phyloP scores from a whole-genome alignment of 1,284 basidiomycete genomes.

The Trametes sp. region DNA sequence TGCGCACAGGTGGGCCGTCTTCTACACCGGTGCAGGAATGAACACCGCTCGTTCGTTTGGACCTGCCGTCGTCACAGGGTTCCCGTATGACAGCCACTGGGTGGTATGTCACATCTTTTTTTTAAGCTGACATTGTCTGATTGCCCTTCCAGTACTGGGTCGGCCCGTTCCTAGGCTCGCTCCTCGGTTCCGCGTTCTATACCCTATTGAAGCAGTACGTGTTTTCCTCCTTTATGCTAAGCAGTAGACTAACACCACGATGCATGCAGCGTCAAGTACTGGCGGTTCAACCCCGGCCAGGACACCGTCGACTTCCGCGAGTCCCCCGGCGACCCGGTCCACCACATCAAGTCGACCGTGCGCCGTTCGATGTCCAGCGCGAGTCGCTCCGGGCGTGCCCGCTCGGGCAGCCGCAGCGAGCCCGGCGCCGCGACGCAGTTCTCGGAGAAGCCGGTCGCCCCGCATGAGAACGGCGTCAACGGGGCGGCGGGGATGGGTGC shows the following conservation, averaged over 20 bases:
- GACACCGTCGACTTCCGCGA: slow-evolving; percentile 49
- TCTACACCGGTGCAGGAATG: slow-evolving; percentile 66
- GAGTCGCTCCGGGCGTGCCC: slow-evolving; percentile 6
- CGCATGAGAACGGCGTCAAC: background rate
- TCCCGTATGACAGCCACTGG: slow-evolving; percentile 64
- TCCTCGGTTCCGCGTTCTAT: slow-evolving; percentile 67
- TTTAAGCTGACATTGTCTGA: background rate
- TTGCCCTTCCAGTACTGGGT: slow-evolving; percentile 52
- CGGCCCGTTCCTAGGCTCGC: slow-evolving; percentile 68
- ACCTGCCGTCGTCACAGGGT: slow-evolving; percentile 72
- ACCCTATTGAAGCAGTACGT: slow-evolving; percentile 63
- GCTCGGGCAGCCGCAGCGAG: slow-evolving; percentile 2
- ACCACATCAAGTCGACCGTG: slow-evolving; percentile 21
- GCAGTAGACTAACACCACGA: background rate
- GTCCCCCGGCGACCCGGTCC: slow-evolving; percentile 49
- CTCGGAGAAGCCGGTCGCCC: slow-evolving; percentile 18
- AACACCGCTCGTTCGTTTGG: slow-evolving; percentile 82
- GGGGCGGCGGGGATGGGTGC: background rate
- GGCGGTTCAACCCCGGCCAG: slow-evolving; percentile 61
- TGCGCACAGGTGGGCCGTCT: slow-evolving; percentile 49
- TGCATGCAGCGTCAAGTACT: slow-evolving; percentile 54
- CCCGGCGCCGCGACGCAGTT: background rate
- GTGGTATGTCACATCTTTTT: slow-evolving; percentile 51
- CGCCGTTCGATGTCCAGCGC: slow-evolving; percentile 18
- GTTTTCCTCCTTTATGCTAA: background rate